phyloP scores from a whole-genome alignment of 495 filamentous ascomycete genomes.

The Pseudotulostoma volvatum region DNA sequence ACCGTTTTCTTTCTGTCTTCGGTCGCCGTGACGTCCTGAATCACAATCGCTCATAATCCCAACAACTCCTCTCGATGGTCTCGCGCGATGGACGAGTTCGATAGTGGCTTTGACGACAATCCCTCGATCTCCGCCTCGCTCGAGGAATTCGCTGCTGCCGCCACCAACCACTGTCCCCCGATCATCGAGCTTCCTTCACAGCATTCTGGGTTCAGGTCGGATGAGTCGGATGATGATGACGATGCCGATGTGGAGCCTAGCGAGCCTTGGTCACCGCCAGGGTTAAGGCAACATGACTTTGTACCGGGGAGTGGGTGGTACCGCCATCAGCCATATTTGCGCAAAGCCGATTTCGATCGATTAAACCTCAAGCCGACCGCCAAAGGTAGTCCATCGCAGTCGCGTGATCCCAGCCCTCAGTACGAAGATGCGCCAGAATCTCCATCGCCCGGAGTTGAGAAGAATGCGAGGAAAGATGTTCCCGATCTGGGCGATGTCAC shows the following conservation, averaged over 20 bases:
- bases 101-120: constrained; percentile 46
- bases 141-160: constrained; percentile 54
- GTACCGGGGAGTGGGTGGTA: constrained; percentile 43
- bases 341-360: constrained; percentile 18
- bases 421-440: constrained; percentile 38
- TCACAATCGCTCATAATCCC: no score
- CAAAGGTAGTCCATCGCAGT: constrained; percentile 27
- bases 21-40: no score
- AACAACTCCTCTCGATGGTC: constrained; percentile 10
- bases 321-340: constrained; percentile 34
- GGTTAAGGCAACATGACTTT: constrained; percentile 33
- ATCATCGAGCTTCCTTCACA: constrained; percentile 48
- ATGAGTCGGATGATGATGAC: constrained; percentile 36
- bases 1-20: constrained; percentile 1
- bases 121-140: constrained; percentile 55
- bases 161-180: constrained; percentile 34
- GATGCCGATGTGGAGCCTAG: constrained; percentile 15
- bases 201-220: constrained; percentile 62
- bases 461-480: constrained; percentile 12
- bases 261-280: constrained; percentile 42
- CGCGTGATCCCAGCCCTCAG: constrained; percentile 37
- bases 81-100: constrained; percentile 33
- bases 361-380: constrained; percentile 26
- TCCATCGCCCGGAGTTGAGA: constrained; percentile 5
- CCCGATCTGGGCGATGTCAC: constrained; percentile 33